Evolutionary conservation across 352 stramenopile species (phyloP).

Genomic region (Peronosclerospora sorghi): DNA sequence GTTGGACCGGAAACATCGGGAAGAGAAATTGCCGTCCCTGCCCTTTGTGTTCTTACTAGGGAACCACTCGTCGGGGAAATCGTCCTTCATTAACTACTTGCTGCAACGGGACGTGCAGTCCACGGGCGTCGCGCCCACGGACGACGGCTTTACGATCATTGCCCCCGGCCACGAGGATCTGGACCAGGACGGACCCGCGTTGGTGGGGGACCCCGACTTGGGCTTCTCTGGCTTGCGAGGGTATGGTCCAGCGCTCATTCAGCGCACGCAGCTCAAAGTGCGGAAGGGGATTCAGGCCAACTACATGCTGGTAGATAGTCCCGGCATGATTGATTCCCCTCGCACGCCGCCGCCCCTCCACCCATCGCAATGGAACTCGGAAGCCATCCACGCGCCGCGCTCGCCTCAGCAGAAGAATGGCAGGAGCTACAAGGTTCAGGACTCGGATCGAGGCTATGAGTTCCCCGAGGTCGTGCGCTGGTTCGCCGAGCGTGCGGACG

Average conservation of each 20-base stretch:
- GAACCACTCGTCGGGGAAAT: conserved; percentile 99
- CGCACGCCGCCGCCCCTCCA: conserved; percentile 54
- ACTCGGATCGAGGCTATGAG: conserved; percentile 91
- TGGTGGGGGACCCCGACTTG: conserved; percentile 96
- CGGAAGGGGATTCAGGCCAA: conserved; percentile 87
- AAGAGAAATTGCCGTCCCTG: conserved; percentile 87
- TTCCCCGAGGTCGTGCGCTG: conserved; percentile 95
- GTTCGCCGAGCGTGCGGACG: conserved; percentile 97
- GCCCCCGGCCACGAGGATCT: conserved; percentile 91
- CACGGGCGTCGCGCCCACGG: conserved; percentile 98
- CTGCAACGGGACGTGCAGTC: conserved; percentile 93
- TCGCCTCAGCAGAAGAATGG: conserved; percentile 24
- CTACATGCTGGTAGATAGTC: conserved; percentile 98
- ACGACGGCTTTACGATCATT: conserved; percentile 99
- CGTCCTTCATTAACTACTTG: conserved; percentile 99
- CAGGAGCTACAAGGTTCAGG: conserved; percentile 25
- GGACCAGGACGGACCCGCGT: conserved; percentile 92
- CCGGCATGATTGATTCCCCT: conserved; percentile 99
- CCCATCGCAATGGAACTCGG: conserved; percentile 42
- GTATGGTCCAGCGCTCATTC: conserved; percentile 96
- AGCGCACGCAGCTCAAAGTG: conserved; percentile 98
- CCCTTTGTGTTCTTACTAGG: conserved; percentile 98
- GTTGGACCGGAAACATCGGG: conserved; percentile 81
- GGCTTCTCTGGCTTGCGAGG: conserved; percentile 92
- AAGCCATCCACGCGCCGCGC: conserved; percentile 11